Base-by-base conservation (phyloP, 2,329 filamentous ascomycete species). In the Penicillium sp. region DNA sequence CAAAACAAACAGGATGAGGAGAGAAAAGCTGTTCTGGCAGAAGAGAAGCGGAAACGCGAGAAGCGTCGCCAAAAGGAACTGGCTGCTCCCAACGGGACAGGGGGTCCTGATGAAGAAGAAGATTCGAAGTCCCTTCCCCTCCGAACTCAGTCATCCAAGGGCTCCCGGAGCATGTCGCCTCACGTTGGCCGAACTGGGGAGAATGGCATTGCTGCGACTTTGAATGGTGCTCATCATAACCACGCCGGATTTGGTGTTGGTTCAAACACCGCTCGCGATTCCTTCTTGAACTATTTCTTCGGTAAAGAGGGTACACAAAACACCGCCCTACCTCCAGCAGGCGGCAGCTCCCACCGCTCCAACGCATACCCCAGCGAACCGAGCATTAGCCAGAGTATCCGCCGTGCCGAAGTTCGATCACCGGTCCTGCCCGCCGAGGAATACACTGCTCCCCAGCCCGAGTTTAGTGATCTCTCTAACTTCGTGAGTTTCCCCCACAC, bases 201-300 rank as follows among this genome's bases (percentile, higher is more conserved):
- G 66, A 88, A 88, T 65, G 86, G 86, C 44, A 81, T 92, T 57
- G 79, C 85, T 34, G 81, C 86, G 31, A 82, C 86, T 10, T 75
- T 92, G 65, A 92, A 91, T 62, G 87, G 88, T 10, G 73, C 74
- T 53, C 80, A 88, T 50, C 79, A 84, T 34, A 77, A 77, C 31
- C 88, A 87, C 41, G 80, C 84, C 27, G 81, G 82, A 50, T 82
- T 88, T 58, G 84, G 84, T 59, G 84, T 83, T 60, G 79, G 78
- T 4, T 72, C 82, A 46, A 86, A 87, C 53, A 83, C 79, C 56
- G 85, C 90, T 39, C 85, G 88, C 58, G 94, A 99, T 75, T 95
- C 92, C 0, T 99, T 99, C 79, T 75, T 99, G 58, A 97, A 93
- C 75, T 99, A 99, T 75, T 99, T 99, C 77, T 99, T 99, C 67